A percentile compares a stretch with the other conserved stretches of the same genome.
These are phyloP conservation scores for Yarrowia galli DNA, from an alignment of 1,139 yeast genomes.

Conservation along the genomic window DNA sequence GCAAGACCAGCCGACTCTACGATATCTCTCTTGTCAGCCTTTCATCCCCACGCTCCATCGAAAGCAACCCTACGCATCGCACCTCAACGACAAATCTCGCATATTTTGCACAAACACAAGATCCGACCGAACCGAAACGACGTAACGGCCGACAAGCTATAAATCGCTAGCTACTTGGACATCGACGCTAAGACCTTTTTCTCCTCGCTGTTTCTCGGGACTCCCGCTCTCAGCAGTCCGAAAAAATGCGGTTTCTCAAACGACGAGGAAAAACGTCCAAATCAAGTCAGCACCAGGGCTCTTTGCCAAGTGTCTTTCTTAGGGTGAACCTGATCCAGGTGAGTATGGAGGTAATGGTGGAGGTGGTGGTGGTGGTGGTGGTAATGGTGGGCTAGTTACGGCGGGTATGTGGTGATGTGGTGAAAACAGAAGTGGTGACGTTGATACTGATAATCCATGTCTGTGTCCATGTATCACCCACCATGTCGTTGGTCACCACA, in stretches of 20 bases:
- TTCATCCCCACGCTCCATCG: too few relatives aligned
- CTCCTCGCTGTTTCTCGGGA: conserved; percentile 1
- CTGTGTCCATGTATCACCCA: not conserved
- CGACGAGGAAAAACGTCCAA: conserved; percentile 16
- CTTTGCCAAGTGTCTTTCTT: not conserved
- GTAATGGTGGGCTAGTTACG: too few relatives aligned
- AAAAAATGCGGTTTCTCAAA: conserved; percentile 28
- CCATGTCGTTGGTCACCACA: too few relatives aligned
- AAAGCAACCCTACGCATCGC: not conserved
- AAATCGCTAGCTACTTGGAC: not conserved
- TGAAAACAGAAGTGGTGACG: too few relatives aligned
- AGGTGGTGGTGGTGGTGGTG: too few relatives aligned
- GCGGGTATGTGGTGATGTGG: too few relatives aligned
- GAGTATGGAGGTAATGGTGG: conserved; percentile 1
- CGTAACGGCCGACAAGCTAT: conserved; percentile 15
- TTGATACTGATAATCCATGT: not conserved
- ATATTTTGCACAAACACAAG: not conserved
- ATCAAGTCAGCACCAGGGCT: not conserved
- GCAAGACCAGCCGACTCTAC: too few relatives aligned
- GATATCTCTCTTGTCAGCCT: too few relatives aligned
- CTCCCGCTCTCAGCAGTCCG: not conserved
- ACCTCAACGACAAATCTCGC: not conserved
- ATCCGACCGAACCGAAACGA: not conserved
- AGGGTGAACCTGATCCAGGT: conserved; percentile 23
- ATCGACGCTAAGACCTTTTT: not conserved